These are phyloP conservation scores for Citropsis articulata DNA, from an alignment of 345 rosid genomes.

Conservation along the genomic window DNA sequence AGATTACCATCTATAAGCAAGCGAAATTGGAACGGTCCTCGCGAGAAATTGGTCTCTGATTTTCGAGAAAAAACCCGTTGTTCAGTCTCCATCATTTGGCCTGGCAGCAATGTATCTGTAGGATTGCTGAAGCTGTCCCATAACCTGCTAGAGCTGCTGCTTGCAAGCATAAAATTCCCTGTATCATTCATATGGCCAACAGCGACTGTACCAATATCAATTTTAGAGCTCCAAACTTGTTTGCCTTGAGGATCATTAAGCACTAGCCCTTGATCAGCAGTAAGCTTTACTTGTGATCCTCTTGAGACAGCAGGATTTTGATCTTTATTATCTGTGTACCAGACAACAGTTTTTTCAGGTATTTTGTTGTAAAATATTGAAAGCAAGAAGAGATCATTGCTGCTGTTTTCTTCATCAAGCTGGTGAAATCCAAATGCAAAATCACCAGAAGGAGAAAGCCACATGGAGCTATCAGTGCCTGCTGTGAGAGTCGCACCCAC, in stretches of 20 bases:
- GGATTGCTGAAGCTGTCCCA: neutral
- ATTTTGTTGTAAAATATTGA: slow-evolving; percentile 30
- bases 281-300: slow-evolving; percentile 24
- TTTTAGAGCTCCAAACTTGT: no score
- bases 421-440: slow-evolving; percentile 33
- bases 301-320: neutral
- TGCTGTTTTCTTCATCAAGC: neutral
- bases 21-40: slow-evolving; percentile 25
- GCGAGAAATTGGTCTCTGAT: neutral
- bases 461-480: neutral
- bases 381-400: slow-evolving; percentile 18
- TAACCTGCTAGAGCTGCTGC: no score
- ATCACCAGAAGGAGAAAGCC: slow-evolving; percentile 28
- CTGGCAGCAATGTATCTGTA: slow-evolving; percentile 10
- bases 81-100: neutral
- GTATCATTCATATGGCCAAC: neutral
- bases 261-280: slow-evolving; percentile 20
- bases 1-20: slow-evolving; percentile 4
- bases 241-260: slow-evolving; percentile 9
- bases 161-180: slow-evolving; percentile 10
- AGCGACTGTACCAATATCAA: no score
- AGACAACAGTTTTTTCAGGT: slow-evolving; percentile 19
- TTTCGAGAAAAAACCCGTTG: no score
- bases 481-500: neutral
- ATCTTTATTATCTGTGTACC: slow-evolving; percentile 13